Base-by-base conservation (phyloP, 2,329 filamentous ascomycete species). In the Aspergillus ustus region DNA sequence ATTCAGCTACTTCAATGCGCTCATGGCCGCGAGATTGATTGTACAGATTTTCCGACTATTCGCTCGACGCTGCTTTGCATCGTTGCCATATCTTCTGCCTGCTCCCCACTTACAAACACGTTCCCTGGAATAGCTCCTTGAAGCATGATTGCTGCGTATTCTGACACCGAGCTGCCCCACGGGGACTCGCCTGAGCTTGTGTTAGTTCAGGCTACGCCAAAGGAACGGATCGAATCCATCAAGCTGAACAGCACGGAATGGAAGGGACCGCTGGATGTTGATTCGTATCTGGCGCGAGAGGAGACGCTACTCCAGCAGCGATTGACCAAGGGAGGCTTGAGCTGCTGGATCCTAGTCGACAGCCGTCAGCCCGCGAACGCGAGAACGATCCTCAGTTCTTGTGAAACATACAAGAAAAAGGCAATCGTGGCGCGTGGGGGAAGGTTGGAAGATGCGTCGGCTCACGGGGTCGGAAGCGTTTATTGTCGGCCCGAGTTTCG, bases 401-500 rank as follows among this genome's bases (percentile, higher is more conserved):
- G 87, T 70, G 87, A 89, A 70, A 85, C 83, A 2, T 77, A 78
- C 58, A 72, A 70, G 25, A 81, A 81, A 65, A 73, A 69, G 29
- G 78, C 78, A 2, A 68, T 80, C 15, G 73, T 79, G 2, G 78
- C 77, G 1, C 77, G 85, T 25, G 81, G 81, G 67, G 83, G 84
- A 77, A 82, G 69, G 11, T 69, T 89, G 28, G 85, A 90, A 68
- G 81, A 84, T 48, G 80, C 82, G 9, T 61, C 77, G 9, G 86
- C 87, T 17, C 89, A 96, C 77, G 92, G 90, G 5, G 85, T 96
- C 60, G 91, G 88, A 15, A 91, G 89, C 63, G 92, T 96, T n/a
- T 95, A 89, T 74, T 92, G 89, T 4, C 84, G 87, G 45, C 83
- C 86, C 0, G 81, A 86, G 69, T 87, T 87, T 73, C 80, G 92